Evolutionary conservation across 2,329 filamentous ascomycete genomes (phyloP), one percentile per base, ranked within the genome.

Genomic region (Exophiala xenobiotica): DNA sequence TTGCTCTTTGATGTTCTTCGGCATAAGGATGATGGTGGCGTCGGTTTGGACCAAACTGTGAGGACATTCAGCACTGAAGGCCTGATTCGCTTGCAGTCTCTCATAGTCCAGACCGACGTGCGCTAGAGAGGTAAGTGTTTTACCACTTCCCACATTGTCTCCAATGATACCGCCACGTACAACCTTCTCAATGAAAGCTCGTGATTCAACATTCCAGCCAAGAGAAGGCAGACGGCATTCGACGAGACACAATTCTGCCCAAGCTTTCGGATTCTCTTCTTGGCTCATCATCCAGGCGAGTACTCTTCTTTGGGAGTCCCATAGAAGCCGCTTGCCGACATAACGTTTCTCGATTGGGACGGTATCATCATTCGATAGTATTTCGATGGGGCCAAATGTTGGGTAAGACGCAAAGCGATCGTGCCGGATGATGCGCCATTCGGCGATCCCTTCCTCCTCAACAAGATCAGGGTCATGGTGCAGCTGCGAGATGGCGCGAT

Each of bases 131-230:
- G 79, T 77, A 1, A 82, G 77, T 0, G 84, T 87, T 61, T 88
- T 87, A 0, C 85, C 85, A 61, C 83, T 87, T 0, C 81, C 83
- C 26, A 85, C 81, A 38, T 80, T 74, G 60, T 86, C 82, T 2
- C 82, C 82, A 26, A 86, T 70, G 14, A 87, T 73, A 4, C 83
- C 84, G 9, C 84, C 83, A 14, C 74, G 75, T 33, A 83, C 56
- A 8, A 54, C 48, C 27, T 62, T 64, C 55, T 24, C 53, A 27
- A 46, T 70, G 42, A n/a, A 64, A 19, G 27, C 70, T 63, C 52
- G 73, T 59, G n/a, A 81, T 63, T 85, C 82, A 2, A 75, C 74
- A 51, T 79, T 75, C 78, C 81, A 86, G 8, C 76, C 73, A 23
- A 84, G 61, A 18, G 72, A 62, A 0, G 70, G 60, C 9, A 83